Conservation (phyloP, 1,284 basidiomycete genomes). For the Pyrrhoderma lamaoense region DNA sequence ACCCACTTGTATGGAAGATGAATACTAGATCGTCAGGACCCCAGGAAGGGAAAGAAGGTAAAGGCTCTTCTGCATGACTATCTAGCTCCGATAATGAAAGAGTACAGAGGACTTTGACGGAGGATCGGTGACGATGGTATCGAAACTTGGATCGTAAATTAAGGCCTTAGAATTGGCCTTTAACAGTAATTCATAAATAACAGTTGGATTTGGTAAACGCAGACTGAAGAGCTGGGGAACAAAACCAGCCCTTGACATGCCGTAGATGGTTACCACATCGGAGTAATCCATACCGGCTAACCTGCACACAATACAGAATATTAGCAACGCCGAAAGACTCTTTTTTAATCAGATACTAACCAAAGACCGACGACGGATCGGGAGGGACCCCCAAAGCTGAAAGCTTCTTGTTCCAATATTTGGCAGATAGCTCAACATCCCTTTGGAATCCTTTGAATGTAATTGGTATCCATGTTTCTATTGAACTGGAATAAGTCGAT, state of each 20-base stretch:
- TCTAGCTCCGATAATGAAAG: constrained; percentile 34
- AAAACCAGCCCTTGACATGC: constrained; percentile 62
- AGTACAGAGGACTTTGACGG: constrained; percentile 42
- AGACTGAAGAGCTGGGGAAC: constrained; percentile 67
- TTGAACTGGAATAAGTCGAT: constrained; percentile 28
- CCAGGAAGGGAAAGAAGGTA: constrained; percentile 38
- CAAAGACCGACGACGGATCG: constrained; percentile 61
- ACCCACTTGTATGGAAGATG: constrained; percentile 69
- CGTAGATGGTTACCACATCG: constrained; percentile 65
- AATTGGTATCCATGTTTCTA: constrained; percentile 40
- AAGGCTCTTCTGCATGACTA: constrained; percentile 27
- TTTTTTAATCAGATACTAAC: constrained; percentile 32
- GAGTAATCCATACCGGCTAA: constrained; percentile 58
- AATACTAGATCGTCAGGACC: constrained; percentile 42
- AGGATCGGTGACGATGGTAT: constrained; percentile 31
- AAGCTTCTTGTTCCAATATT: constrained; percentile 46
- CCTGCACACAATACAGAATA: constrained; percentile 41
- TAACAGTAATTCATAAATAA: constrained; percentile 54
- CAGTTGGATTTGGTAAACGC: constrained; percentile 57
- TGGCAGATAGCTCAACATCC: constrained; percentile 48
- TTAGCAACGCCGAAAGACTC: constrained; percentile 4
- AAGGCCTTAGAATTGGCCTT: constrained; percentile 52
- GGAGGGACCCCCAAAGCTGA: constrained; percentile 34
- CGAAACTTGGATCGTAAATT: constrained; percentile 48
- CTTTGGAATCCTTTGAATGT: constrained; percentile 45